Percentiles rank a stretch among this genome's conserved stretches.
These are phyloP conservation scores for Phytophthora idaei DNA, from an alignment of 352 stramenopile genomes.

Conservation along the genomic window DNA sequence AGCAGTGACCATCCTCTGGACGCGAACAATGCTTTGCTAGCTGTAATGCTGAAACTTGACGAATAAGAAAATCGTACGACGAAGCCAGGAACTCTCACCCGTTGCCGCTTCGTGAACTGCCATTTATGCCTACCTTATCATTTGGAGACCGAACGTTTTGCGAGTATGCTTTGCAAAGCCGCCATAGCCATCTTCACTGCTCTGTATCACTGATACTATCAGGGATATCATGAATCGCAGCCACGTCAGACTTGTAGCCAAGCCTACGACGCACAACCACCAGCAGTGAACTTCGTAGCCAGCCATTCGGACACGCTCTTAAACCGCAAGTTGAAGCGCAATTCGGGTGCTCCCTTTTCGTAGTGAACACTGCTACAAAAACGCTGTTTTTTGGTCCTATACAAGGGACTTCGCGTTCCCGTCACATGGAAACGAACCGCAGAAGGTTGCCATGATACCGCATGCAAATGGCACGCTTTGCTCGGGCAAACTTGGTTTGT, in stretches of 20 bases:
- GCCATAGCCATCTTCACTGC: not conserved
- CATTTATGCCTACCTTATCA: too few species aligned
- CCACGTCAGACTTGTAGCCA: not conserved
- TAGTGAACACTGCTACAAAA: constrained; percentile 9
- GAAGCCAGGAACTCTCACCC: not conserved
- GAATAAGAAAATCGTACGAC: not conserved
- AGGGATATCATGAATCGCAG: not conserved
- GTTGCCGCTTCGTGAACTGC: not conserved
- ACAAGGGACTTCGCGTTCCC: not conserved
- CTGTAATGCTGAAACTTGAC: too few species aligned
- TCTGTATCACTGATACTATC: not conserved
- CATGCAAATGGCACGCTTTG: not conserved
- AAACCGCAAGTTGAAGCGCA: constrained; percentile 14
- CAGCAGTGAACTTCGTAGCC: not conserved
- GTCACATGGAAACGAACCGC: constrained; percentile 18
- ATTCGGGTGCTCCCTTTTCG: not conserved
- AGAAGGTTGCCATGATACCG: not conserved
- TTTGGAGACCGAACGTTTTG: too few species aligned
- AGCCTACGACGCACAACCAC: not conserved
- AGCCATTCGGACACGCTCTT: not conserved
- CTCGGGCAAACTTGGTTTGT: not conserved
- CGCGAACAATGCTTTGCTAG: too few species aligned
- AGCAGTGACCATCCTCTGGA: too few species aligned
- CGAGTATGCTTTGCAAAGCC: too few species aligned
- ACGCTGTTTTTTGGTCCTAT: not conserved